Evolutionary conservation across 768 basidiomycete genomes (phyloP).

Genomic region (Suillus fuscotomentosus): DNA sequence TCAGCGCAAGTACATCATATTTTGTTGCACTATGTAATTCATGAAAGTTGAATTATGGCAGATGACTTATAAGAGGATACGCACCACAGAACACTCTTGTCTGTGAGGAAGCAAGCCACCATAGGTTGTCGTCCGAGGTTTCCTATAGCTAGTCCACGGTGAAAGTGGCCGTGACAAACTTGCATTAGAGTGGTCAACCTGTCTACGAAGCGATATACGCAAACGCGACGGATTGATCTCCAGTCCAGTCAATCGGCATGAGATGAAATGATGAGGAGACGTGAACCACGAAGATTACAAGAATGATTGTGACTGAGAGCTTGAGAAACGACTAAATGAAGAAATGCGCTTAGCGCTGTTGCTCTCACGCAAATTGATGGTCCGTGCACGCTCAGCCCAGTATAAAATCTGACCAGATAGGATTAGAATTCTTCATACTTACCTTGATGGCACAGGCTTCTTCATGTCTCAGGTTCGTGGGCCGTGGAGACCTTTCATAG

Average conservation of each 20-base stretch:
- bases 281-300: not conserved
- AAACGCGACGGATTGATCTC: not conserved
- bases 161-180: not conserved
- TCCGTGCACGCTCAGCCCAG: slow-evolving; percentile 19
- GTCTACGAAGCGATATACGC: not conserved
- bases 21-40: not conserved
- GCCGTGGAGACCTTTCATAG: slow-evolving; percentile 51
- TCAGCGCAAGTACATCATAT: not conserved
- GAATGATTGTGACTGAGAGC: not conserved
- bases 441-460: slow-evolving; percentile 62
- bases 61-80: not conserved
- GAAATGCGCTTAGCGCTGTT: not conserved
- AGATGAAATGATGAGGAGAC: not conserved
- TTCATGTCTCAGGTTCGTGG: slow-evolving; percentile 58
- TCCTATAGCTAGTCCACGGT: not conserved
- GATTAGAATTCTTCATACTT: slow-evolving; percentile 40
- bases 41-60: not conserved
- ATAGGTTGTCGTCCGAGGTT: not conserved
- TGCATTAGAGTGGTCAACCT: not conserved
- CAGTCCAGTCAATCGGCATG: not conserved
- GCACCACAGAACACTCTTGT: not conserved
- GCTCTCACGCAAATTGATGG: slow-evolving; percentile 11
- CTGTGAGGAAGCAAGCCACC: not conserved
- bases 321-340: not conserved
- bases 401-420: slow-evolving; percentile 14